Base-by-base conservation (phyloP, 2,329 filamentous ascomycete species). In the Neonectria magnoliae region DNA sequence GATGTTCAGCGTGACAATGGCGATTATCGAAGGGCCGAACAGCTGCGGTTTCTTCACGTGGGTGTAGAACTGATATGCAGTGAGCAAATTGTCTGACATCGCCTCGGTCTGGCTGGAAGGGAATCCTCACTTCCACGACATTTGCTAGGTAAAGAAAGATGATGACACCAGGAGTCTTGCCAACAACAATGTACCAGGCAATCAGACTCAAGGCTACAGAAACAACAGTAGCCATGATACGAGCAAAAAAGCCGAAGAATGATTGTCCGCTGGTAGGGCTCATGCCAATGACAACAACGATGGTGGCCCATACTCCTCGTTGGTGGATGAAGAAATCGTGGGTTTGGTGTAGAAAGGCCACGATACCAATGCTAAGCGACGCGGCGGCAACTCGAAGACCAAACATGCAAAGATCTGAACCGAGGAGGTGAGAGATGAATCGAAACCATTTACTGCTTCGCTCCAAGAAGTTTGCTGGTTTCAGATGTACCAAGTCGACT, bases 281-380 rank as follows among this genome's bases (percentile, higher is more conserved):
- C 64, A 66, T 66, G 9, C 64, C 64, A 13, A 66, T 60, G 20
- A 64, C 60, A 27, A 66, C 54, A 7, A 64, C 60, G 51, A 66
- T 66, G 48, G 57, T 66, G 33, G 51, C 64, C 64, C 64, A 66
- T 20, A 64, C 56, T 9, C 60, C 60, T 31, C 64, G 56, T n/a
- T 66, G 64, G 14, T 42, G 60, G 27, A 64, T 16, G 3, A 66
- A 66, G 5, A 60, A 66, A 2, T 57, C 56, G 27, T 66, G 61
- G 4, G 60, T 60, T 33, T 64, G 45, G 6, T 57, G 45, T 42
- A 66, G 31, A 20, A 64, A 66, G 14, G 64, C 64, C 11, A 66
- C 57, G 31, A 66, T 44, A 5, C 60, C 64, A 42, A 66, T 52
- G 5, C 56, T 60, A 5, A 66, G 33, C 13, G 64, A 64, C 5